Percentiles rank a stretch among this genome's conserved stretches.
phyloP scores from a whole-genome alignment of 1,284 basidiomycete genomes.

The Polyporus tsugae region DNA sequence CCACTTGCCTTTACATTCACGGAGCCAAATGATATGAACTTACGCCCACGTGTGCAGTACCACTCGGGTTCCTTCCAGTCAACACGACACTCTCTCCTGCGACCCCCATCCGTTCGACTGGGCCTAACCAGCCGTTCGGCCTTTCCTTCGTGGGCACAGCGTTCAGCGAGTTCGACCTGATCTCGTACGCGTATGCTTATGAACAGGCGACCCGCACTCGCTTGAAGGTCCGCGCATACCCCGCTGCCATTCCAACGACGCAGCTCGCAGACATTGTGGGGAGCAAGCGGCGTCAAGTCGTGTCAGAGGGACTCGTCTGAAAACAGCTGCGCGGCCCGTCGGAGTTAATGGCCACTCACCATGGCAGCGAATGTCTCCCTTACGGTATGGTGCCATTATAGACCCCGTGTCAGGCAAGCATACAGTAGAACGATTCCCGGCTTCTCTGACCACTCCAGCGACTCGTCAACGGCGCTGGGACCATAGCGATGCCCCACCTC shows the following conservation, averaged over 20 bases:
- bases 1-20: neutral
- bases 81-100: slow-evolving; percentile 42
- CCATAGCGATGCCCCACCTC: neutral
- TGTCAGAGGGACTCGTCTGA: neutral
- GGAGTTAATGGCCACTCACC: neutral
- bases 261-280: slow-evolving; percentile 52
- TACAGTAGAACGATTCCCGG: neutral
- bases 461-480: neutral
- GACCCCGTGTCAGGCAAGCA: too few species aligned
- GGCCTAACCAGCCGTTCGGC: slow-evolving; percentile 57
- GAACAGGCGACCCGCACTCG: slow-evolving; percentile 61
- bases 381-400: too few species aligned
- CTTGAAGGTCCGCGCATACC: slow-evolving; percentile 50
- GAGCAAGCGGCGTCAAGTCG: slow-evolving; percentile 4
- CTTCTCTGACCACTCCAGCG: neutral
- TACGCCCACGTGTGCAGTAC: slow-evolving; percentile 43
- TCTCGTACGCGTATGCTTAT: slow-evolving; percentile 59
- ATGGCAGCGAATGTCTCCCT: neutral
- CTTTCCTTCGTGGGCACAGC: slow-evolving; percentile 59
- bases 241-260: slow-evolving; percentile 56
- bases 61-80: slow-evolving; percentile 55
- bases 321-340: neutral
- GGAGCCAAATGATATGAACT: neutral
- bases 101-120: slow-evolving; percentile 44
- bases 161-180: slow-evolving; percentile 50